phyloP scores from a whole-genome alignment of 192 early-diverging fungal genomes.

The Coemansia asiatica region DNA sequence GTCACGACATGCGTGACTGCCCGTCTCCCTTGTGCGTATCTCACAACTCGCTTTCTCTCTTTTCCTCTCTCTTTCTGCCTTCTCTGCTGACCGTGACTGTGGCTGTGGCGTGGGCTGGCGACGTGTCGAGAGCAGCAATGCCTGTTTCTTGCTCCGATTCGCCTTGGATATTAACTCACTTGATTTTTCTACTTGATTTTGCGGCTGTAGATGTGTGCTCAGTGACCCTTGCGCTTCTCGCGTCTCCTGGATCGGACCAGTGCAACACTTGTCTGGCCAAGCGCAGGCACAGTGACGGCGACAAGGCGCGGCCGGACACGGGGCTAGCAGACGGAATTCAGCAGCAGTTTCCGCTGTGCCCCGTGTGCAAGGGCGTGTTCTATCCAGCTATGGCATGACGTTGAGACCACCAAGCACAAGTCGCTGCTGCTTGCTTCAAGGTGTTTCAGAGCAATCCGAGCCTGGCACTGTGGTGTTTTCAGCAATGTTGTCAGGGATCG shows the following conservation, averaged over 20 bases:
- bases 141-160: no score
- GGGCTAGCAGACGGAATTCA: conserved; percentile 10
- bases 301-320: not conserved
- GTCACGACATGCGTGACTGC: not conserved
- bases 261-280: conserved; percentile 41
- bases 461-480: not conserved
- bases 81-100: not conserved
- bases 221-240: conserved; percentile 32
- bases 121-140: not conserved
- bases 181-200: not conserved
- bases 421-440: no score
- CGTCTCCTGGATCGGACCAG: conserved; percentile 31
- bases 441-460: not conserved
- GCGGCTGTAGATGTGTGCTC: conserved; percentile 35
- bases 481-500: not conserved
- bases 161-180: no score
- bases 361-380: conserved; percentile 36
- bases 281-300: conserved; percentile 10
- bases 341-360: conserved; percentile 28
- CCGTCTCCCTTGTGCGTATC: not conserved
- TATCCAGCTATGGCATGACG: conserved; percentile 25
- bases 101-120: conserved; percentile 4
- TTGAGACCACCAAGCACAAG: not conserved
- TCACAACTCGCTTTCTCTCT: no score
- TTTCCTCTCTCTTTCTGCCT: not conserved